A percentile compares a stretch with the other conserved stretches of the same genome.
Evolutionary conservation across 2,329 filamentous ascomycete species (phyloP).

Genomic region (Colletotrichum sojae): DNA sequence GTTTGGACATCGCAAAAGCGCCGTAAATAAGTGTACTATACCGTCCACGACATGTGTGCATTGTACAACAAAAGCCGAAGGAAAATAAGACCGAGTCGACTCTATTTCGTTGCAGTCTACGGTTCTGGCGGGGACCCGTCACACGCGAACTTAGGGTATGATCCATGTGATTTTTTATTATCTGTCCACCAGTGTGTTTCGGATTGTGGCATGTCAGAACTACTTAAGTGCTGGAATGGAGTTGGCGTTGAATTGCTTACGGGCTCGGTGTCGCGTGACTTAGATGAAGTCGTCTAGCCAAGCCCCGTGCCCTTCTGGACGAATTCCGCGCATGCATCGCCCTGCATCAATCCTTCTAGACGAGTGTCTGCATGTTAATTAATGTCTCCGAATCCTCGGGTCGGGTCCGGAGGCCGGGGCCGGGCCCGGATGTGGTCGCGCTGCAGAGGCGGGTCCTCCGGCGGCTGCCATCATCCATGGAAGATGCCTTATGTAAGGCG

Average conservation of each 20-base stretch:
- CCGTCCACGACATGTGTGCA: slow-evolving; percentile 33
- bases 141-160: too few species aligned
- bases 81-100: slow-evolving; percentile 24
- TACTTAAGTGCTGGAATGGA: too few species aligned
- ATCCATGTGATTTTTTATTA: too few species aligned
- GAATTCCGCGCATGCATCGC: neutral
- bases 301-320: slow-evolving; percentile 1
- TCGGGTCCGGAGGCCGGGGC: slow-evolving; percentile 10
- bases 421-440: slow-evolving; percentile 2
- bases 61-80: slow-evolving; percentile 32
- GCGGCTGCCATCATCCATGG: neutral
- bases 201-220: too few species aligned
- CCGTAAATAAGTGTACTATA: slow-evolving; percentile 42
- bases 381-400: neutral
- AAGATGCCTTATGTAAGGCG: slow-evolving; percentile 35
- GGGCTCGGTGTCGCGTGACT: too few species aligned
- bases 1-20: slow-evolving; percentile 7
- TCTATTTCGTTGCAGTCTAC: neutral
- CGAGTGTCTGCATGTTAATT: slow-evolving; percentile 14
- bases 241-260: too few species aligned
- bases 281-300: neutral
- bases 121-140: too few species aligned
- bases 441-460: neutral
- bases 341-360: slow-evolving; percentile 18
- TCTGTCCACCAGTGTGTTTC: too few species aligned